Evolutionary conservation across 192 early-diverging fungal species (phyloP), one percentile per base, ranked within the genome.

Genomic region (Coemansia asiatica): DNA sequence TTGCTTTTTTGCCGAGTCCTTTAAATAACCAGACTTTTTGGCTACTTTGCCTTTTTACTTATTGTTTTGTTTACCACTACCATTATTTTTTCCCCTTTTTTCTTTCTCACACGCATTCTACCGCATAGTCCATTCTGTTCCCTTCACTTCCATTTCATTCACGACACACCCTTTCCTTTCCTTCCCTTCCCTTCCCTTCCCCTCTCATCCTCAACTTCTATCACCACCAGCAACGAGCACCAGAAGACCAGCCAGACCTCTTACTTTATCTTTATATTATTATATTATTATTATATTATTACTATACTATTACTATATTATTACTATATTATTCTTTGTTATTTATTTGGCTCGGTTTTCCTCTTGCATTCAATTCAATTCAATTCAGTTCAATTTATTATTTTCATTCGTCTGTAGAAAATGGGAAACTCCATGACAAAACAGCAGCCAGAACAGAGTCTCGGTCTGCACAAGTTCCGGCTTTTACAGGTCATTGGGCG

Each of bases 401-500:
- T 25, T 25, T 50, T 50, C 48, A 19, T 54, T 33, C 31, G 8
- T 8, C 4, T 8, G 8, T 33, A 33, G 31, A 59, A 16, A 28
- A 79, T 79, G 78, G 78, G 78, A 61, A 81, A 75, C 51, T 56
- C 69, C 3, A 63, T 81, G 38, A 59, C 69, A 31, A 81, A 81
- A 56, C 78, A 75, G 66, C 63, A 63, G 55, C 28, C 61, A 26
- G 74, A 75, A 53, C 67, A 62, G 48, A 70, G 79, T 8, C 60
- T 76, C 46, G 63, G 92, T 58, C 83, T 97, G 31, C 83, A 85
- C 51, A 93, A 98, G 72, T 98, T 98, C 72, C 88, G 92, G 61
- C 86, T 98, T 36, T 76, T 96, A 35, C 86, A 94, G 28, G 89
- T 89, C 7, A 92, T 98, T 35, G 96, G 96, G 6, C 94, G 94